These are phyloP conservation scores for Arthrobotrys musiformis DNA, from an alignment of 2,329 filamentous ascomycete genomes.

Conservation along the genomic window DNA sequence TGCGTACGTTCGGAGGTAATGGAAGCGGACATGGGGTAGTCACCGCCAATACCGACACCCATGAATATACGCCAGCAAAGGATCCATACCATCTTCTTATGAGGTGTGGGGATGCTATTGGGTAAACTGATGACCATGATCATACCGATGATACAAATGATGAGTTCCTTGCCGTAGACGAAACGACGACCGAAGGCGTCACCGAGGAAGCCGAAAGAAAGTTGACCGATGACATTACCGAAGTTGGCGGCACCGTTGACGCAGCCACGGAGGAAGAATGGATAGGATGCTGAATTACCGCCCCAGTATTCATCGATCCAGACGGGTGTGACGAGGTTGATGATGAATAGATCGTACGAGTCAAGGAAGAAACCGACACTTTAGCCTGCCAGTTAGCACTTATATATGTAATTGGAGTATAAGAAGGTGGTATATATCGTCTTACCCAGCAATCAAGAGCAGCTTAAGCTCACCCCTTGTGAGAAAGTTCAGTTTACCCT, in stretches of 20 bases:
- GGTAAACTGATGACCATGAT: conserved; percentile 57
- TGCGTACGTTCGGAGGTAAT: conserved; percentile 77
- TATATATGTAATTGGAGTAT: background rate
- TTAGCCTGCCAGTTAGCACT: background rate
- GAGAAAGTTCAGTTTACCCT: conserved; percentile 37
- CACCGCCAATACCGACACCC: conserved; percentile 82
- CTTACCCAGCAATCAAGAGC: conserved; percentile 48
- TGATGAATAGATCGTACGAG: conserved; percentile 82
- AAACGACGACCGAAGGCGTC: conserved; percentile 81
- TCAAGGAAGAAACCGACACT: conserved; percentile 89
- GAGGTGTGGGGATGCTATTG: conserved; percentile 45
- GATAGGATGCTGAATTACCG: conserved; percentile 29
- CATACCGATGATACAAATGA: conserved; percentile 67
- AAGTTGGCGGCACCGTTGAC: conserved; percentile 54
- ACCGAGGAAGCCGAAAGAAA: conserved; percentile 81
- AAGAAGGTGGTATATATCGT: background rate
- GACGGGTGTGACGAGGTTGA: conserved; percentile 72
- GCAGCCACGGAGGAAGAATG: conserved; percentile 51
- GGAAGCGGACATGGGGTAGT: conserved; percentile 83
- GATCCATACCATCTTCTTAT: conserved; percentile 68
- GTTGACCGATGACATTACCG: conserved; percentile 83
- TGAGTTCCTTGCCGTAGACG: conserved; percentile 85
- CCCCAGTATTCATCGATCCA: conserved; percentile 56
- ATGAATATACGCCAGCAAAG: conserved; percentile 83
- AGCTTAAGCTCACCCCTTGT: conserved; percentile 41